phyloP scores from a whole-genome alignment of 192 early-diverging fungal genomes.

The Backusella tarrabulga region DNA sequence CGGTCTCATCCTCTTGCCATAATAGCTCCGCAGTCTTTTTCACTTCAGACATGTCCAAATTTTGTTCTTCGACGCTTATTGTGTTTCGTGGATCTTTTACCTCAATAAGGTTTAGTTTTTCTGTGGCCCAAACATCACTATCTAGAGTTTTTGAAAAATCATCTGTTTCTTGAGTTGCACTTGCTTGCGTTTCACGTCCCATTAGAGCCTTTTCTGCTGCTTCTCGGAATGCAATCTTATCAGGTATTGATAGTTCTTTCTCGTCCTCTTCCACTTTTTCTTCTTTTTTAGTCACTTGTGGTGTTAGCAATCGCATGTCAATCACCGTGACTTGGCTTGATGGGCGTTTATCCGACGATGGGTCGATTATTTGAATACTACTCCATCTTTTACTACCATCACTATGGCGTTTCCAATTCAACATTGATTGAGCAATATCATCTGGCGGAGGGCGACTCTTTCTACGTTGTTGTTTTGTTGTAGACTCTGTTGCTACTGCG shows the following conservation, averaged over 20 bases:
- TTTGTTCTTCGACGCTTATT: not conserved
- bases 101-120: not conserved
- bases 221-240: not conserved
- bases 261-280: not conserved
- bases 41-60: not conserved
- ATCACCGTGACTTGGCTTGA: not conserved
- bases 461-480: not conserved
- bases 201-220: not conserved
- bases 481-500: not conserved
- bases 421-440: slow-evolving; percentile 25
- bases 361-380: not conserved
- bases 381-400: slow-evolving; percentile 18
- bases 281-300: not conserved
- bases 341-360: not conserved
- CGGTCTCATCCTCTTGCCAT: slow-evolving; percentile 40
- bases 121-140: not conserved
- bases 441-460: slow-evolving; percentile 16
- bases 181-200: not conserved
- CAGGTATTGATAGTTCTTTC: not conserved
- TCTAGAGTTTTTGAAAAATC: slow-evolving; percentile 19
- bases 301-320: not conserved
- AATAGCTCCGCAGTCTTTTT: slow-evolving; percentile 23
- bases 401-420: slow-evolving; percentile 31
- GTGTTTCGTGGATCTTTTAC: slow-evolving; percentile 13
- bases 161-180: not conserved